Base-by-base conservation (phyloP, 495 filamentous ascomycete species). In the Aspergillus affinis region DNA sequence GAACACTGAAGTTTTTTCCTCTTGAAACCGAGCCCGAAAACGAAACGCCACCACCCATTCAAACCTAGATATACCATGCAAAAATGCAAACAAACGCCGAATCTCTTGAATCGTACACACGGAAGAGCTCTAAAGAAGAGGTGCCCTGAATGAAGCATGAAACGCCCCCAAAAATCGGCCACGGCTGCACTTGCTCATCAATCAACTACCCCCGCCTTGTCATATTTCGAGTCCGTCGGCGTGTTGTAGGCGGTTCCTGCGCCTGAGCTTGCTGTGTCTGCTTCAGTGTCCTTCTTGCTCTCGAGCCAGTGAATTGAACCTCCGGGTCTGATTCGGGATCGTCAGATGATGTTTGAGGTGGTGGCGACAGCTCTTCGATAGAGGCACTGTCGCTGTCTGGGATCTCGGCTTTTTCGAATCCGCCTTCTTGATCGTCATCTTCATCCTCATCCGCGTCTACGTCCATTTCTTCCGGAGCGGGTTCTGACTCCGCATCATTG, bases 221-320 rank as follows among this genome's bases (percentile, higher is more conserved):
- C 21, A 58, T 58, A 32, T 59, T 60, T 20, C 68, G 66, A n/a
- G 65, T 68, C 9, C 61, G 66, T 56, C 70, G 65, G 50, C 70
- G 64, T 36, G 65, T 70, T 5, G 63, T 45, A 18, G 62, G 68
- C 17, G 65, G 68, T 41, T 27, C 55, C 51, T 64, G 62, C 13
- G 19, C 64, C 66, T 8, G 59, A 41, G 13, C 53, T 61, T 4
- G 23, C 4, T 26, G 59, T 27, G 15, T 51, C 63, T 18, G 50
- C 44, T 27, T 46, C 44, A 21, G 19, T 19, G 26, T 57, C 4
- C 12, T 8, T 41, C 36, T 41, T 13, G 36, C 2, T 41, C 36
- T 41, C 12, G 36, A 41, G 10, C 12, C 36, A 10, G 36, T 41
- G 36, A 41, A 41, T 15, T 41, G 36, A 15, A 41, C 36, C 12